Evolutionary conservation across 2,329 filamentous ascomycete genomes (phyloP).

Genomic region (Metarhizium sp.): DNA sequence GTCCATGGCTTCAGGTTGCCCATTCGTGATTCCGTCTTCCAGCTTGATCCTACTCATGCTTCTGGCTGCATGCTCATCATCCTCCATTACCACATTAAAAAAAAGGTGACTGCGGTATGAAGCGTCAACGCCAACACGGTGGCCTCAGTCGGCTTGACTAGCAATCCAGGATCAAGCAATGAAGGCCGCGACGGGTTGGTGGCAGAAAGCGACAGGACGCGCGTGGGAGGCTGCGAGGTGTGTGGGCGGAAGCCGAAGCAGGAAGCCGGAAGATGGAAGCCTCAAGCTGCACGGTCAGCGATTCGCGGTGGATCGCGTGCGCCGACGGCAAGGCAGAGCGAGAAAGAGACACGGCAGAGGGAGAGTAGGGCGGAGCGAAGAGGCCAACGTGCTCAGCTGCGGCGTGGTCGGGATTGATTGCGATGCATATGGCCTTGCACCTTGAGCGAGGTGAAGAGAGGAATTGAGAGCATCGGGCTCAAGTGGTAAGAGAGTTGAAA

Average conservation of each 20-base stretch:
- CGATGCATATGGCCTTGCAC: neutral
- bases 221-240: neutral
- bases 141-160: neutral
- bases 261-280: neutral
- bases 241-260: neutral
- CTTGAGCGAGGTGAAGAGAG: neutral
- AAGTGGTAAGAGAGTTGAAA: neutral
- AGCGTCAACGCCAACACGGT: neutral
- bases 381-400: neutral
- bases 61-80: constrained; percentile 29
- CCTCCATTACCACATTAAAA: constrained; percentile 25
- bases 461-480: neutral
- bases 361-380: neutral
- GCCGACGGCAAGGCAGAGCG: neutral
- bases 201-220: neutral
- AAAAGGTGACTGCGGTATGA: neutral
- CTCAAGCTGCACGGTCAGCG: neutral
- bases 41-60: constrained; percentile 36
- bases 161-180: neutral
- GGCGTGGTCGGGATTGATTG: neutral
- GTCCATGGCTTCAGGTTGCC: constrained; percentile 30
- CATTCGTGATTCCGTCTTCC: constrained; percentile 29
- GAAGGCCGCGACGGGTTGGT: neutral
- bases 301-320: neutral
- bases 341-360: neutral